phyloP scores from a whole-genome alignment of 2,329 filamentous ascomycete genomes.

The Phialocephala subalpina region DNA sequence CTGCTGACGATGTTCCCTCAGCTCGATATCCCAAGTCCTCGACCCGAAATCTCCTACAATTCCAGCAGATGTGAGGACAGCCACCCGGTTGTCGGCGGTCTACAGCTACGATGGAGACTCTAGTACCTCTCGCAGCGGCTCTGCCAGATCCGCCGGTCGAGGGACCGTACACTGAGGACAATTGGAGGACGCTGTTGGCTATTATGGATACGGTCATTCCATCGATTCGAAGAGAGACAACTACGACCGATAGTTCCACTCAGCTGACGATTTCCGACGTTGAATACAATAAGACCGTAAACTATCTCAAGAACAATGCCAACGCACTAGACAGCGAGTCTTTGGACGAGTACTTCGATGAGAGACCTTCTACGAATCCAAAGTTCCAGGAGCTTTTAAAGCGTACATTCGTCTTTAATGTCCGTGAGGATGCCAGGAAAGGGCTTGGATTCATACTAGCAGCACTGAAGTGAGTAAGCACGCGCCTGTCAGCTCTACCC shows the following conservation, averaged over 20 bases:
- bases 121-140: conserved; percentile 11
- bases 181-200: conserved; percentile 63
- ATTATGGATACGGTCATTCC: conserved; percentile 67
- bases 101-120: conserved; percentile 1
- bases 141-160: conserved; percentile 39
- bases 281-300: conserved; percentile 57
- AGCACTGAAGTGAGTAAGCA: conserved; percentile 39
- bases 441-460: conserved; percentile 39
- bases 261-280: conserved; percentile 47
- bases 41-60: no score
- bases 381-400: conserved; percentile 60
- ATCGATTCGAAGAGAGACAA: conserved; percentile 57
- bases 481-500: background rate
- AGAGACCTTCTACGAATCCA: conserved; percentile 59
- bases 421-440: conserved; percentile 39
- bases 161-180: conserved; percentile 53
- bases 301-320: conserved; percentile 48
- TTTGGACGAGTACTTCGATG: conserved; percentile 60
- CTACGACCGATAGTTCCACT: conserved; percentile 41
- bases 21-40: no score
- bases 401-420: conserved; percentile 48
- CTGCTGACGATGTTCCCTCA: no score
- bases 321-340: conserved; percentile 50
- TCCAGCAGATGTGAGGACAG: no score
- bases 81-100: no score